Evolutionary conservation across 345 rosid species (phyloP).

Genomic region (Lumnitzera littorea): DNA sequence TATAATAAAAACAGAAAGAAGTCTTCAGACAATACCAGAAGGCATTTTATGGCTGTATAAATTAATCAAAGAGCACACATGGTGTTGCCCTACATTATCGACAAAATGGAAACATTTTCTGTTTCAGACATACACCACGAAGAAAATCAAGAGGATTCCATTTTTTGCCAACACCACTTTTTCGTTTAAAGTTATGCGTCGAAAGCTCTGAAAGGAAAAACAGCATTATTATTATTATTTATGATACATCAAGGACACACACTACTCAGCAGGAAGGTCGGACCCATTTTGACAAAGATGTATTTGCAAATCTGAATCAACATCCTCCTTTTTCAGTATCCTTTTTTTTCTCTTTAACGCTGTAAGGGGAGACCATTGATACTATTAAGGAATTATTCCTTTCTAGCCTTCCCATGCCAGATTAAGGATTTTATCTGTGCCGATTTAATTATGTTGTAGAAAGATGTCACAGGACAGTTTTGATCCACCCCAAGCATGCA

Average conservation of each 20-base stretch:
- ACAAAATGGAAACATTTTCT: no score
- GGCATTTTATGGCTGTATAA: no score
- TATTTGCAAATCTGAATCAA: conserved; percentile 15
- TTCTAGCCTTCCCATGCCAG: neutral
- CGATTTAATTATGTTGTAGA: neutral
- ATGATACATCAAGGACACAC: conserved; percentile 16
- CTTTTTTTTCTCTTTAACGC: conserved; percentile 20
- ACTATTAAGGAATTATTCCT: conserved; percentile 2
- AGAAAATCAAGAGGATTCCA: neutral
- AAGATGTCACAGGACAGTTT: neutral
- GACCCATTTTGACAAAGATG: conserved; percentile 26
- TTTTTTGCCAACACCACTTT: conserved; percentile 4
- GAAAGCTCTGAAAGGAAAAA: neutral
- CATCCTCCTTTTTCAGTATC: conserved; percentile 28
- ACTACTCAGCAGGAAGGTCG: conserved; percentile 4
- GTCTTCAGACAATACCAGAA: no score
- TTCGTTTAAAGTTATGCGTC: conserved; percentile 3
- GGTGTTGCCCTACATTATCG: no score
- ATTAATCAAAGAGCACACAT: no score
- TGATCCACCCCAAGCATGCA: conserved; percentile 1
- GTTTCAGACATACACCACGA: neutral
- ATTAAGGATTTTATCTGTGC: neutral
- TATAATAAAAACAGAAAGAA: no score
- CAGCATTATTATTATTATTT: neutral
- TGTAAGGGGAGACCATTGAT: neutral